These are phyloP conservation scores for Plasmopara muralis DNA, from an alignment of 352 stramenopile genomes.

Conservation along the genomic window DNA sequence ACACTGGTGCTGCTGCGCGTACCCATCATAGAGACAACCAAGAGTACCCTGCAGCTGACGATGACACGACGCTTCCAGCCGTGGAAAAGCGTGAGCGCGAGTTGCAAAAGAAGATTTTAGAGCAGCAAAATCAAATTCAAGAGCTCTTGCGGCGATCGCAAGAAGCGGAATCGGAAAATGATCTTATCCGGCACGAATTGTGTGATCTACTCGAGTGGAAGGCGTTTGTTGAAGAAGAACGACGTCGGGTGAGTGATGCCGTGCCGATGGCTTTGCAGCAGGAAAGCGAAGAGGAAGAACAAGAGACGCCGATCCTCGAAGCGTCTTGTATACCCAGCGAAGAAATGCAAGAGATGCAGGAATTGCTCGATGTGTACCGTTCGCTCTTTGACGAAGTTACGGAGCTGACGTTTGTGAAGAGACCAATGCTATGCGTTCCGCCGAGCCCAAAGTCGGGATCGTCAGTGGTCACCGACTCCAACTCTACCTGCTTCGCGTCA, in stretches of 20 bases:
- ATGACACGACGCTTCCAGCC: slow-evolving; percentile 15
- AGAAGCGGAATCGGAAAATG: slow-evolving; percentile 63
- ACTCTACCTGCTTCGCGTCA: slow-evolving; percentile 58
- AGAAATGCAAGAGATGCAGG: slow-evolving; percentile 42
- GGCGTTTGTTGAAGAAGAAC: slow-evolving; percentile 45
- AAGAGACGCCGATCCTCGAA: slow-evolving; percentile 16
- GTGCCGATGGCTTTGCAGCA: slow-evolving; percentile 14
- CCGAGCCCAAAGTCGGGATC: slow-evolving; percentile 53
- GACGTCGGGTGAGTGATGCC: slow-evolving; percentile 28
- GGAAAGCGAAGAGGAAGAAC: slow-evolving; percentile 19
- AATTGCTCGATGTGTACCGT: slow-evolving; percentile 64
- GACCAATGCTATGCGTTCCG: slow-evolving; percentile 32
- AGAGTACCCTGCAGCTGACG: slow-evolving; percentile 27
- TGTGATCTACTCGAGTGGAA: slow-evolving; percentile 75
- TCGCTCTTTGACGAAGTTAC: slow-evolving; percentile 56
- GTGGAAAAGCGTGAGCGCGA: slow-evolving; percentile 30
- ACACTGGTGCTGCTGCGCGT: slow-evolving; percentile 24
- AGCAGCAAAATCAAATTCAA: slow-evolving; percentile 27
- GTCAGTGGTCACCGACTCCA: slow-evolving; percentile 56
- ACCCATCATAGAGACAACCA: slow-evolving; percentile 38
- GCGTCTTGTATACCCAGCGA: slow-evolving; percentile 24
- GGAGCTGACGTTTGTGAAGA: slow-evolving; percentile 51
- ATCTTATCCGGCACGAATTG: slow-evolving; percentile 57
- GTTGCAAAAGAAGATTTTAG: slow-evolving; percentile 41
- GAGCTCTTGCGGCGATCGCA: slow-evolving; percentile 23